These are phyloP conservation scores for Leptographium radiaticola DNA, from an alignment of 2,329 filamentous ascomycete genomes.

Conservation along the genomic window DNA sequence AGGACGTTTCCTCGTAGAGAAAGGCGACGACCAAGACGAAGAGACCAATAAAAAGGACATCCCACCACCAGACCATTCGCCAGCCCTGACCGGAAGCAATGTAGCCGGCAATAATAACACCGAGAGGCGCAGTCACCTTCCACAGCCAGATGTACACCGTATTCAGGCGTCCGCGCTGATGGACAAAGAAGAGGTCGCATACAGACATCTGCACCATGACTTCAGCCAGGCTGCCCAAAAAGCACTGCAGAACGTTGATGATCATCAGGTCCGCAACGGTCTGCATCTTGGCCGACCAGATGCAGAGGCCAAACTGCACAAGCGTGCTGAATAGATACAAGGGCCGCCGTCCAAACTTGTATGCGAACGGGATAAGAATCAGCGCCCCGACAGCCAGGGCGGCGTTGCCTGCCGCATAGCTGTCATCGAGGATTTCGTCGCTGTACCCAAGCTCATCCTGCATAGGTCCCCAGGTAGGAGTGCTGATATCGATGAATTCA, in stretches of 20 bases:
- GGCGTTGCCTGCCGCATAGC: constrained; percentile 19
- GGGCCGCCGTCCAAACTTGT: constrained; percentile 19
- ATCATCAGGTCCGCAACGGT: constrained; percentile 12
- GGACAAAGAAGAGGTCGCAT: constrained; percentile 41
- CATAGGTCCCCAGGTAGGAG: too few relatives aligned
- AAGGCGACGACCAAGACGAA: background rate
- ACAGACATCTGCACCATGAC: constrained; percentile 48
- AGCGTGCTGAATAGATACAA: constrained; percentile 10
- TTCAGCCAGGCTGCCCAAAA: constrained; percentile 42
- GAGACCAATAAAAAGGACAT: background rate
- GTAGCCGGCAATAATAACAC: background rate
- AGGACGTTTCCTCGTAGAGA: background rate
- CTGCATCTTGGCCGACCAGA: constrained; percentile 17
- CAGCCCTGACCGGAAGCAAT: background rate
- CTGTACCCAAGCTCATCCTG: constrained; percentile 6
- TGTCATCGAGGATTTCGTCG: background rate
- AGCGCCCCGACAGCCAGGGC: constrained; percentile 21
- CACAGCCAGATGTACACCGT: background rate
- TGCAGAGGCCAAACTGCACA: constrained; percentile 15
- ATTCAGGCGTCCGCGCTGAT: constrained; percentile 30
- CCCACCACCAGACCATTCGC: background rate
- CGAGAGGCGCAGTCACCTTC: background rate
- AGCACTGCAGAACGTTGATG: constrained; percentile 36
- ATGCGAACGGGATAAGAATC: constrained; percentile 18
- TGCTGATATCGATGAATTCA: too few relatives aligned